Percentiles rank a stretch among this genome's conserved stretches.
Conservation (phyloP, 176 grass and related monocot genomes). For the Alopecurus myosuroides region DNA sequence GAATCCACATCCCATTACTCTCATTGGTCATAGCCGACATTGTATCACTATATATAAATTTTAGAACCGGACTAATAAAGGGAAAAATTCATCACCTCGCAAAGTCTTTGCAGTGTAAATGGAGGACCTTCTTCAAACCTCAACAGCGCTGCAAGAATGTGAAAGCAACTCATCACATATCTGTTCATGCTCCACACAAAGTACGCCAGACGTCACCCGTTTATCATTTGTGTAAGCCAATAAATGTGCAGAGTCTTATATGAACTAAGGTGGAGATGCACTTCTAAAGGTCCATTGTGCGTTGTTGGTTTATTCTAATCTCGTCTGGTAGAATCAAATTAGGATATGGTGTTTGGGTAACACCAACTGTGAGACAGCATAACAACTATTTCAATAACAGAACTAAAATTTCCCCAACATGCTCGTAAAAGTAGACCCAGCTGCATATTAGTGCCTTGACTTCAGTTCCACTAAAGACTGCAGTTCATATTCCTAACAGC, state of each 20-base stretch:
- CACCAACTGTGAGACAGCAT: neutral
- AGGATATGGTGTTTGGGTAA: neutral
- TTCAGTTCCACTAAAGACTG: neutral
- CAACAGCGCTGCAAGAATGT: constrained; percentile 50
- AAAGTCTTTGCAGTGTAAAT: constrained; percentile 95
- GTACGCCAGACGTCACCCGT: neutral
- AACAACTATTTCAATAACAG: constrained; percentile 2
- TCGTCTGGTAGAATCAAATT: neutral
- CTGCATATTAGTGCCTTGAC: neutral
- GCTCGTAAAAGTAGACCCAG: neutral
- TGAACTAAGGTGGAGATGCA: neutral
- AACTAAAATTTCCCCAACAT: neutral
- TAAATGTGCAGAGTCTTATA: neutral
- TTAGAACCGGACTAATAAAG: constrained; percentile 1
- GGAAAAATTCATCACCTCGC: constrained; percentile 59
- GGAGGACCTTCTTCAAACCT: constrained; percentile 94
- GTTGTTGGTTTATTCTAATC: neutral
- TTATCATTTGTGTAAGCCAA: neutral
- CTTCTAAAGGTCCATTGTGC: neutral
- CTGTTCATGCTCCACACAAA: constrained; percentile 13
- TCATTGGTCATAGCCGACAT: too few species aligned
- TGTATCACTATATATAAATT: neutral
- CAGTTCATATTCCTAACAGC: neutral
- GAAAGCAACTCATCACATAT: constrained; percentile 18
- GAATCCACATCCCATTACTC: too few species aligned